These are phyloP conservation scores for Microstroma glucosiphilum DNA, from an alignment of 1,284 basidiomycete species.

Conservation along the genomic window DNA sequence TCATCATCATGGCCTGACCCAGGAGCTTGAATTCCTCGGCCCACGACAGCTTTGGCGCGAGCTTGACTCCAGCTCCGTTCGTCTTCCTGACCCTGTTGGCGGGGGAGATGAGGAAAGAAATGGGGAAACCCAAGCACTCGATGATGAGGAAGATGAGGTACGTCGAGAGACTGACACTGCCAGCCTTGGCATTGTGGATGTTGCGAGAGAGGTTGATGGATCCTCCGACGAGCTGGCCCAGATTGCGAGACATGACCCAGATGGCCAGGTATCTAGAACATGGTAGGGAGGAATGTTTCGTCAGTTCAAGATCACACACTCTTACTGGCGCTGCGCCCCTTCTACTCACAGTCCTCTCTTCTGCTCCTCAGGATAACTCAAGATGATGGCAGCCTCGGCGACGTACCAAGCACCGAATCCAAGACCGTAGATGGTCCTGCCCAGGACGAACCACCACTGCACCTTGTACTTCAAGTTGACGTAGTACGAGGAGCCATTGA, in stretches of 20 bases:
- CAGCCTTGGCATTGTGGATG: constrained; percentile 17
- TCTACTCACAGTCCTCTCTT: constrained; percentile 21
- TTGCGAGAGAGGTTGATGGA: constrained; percentile 29
- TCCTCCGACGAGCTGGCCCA: constrained; percentile 40
- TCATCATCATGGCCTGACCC: constrained; percentile 8
- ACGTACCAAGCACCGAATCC: constrained; percentile 36
- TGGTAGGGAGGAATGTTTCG: background rate
- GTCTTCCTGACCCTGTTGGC: constrained; percentile 35
- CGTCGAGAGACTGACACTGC: constrained; percentile 29
- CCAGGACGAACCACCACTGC: constrained; percentile 26
- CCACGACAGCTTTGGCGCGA: constrained; percentile 20
- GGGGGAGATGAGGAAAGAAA: constrained; percentile 29
- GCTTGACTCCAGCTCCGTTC: constrained; percentile 32
- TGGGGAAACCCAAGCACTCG: constrained; percentile 33
- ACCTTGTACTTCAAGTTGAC: constrained; percentile 15
- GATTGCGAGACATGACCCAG: constrained; percentile 39
- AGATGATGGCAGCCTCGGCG: constrained; percentile 41
- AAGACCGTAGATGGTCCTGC: constrained; percentile 26
- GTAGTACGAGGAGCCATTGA: constrained; percentile 22
- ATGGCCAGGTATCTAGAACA: constrained; percentile 23
- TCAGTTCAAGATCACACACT: no score
- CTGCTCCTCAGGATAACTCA: constrained; percentile 35
- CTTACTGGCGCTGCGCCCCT: no score
- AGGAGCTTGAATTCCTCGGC: constrained; percentile 26
- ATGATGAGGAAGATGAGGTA: constrained; percentile 44